Percentiles rank a stretch among this genome's conserved stretches.
Evolutionary conservation across 495 filamentous ascomycete species (phyloP).

Genomic region (Zalerion maritima): DNA sequence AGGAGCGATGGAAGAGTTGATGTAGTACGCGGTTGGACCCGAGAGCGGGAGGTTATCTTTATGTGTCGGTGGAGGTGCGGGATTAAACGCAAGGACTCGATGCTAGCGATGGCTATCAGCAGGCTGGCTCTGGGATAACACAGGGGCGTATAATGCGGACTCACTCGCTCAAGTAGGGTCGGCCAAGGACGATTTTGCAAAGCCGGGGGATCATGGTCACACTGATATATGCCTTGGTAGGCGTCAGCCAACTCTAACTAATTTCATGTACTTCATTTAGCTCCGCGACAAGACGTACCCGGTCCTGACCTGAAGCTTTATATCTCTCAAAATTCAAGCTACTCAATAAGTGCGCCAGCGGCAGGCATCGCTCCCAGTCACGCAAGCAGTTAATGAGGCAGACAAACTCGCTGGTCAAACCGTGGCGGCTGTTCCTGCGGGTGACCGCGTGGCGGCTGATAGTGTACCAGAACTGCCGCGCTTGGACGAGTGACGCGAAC

Average conservation of each 20-base stretch:
- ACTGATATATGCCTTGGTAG: constrained; percentile 35
- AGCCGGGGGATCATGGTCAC: constrained; percentile 33
- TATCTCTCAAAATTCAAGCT: constrained; percentile 26
- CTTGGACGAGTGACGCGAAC: constrained; percentile 35
- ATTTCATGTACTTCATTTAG: too few relatives aligned
- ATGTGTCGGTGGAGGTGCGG: too few relatives aligned
- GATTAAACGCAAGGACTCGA: too few relatives aligned
- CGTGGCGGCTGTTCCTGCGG: constrained; percentile 22
- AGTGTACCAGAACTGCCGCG: constrained; percentile 33
- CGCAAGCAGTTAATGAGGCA: constrained; percentile 20
- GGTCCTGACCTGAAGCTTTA: constrained; percentile 25
- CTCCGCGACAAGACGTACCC: too few relatives aligned
- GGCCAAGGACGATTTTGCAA: constrained; percentile 35
- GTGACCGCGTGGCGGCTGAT: constrained; percentile 28
- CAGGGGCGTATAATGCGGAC: too few relatives aligned
- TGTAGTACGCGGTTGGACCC: too few relatives aligned
- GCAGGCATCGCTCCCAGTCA: constrained; percentile 30
- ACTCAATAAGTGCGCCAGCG: constrained; percentile 29
- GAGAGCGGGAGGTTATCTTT: too few relatives aligned
- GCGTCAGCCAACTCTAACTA: too few relatives aligned
- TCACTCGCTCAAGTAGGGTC: constrained; percentile 32
- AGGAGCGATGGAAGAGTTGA: too few relatives aligned
- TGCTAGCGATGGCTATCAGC: too few relatives aligned
- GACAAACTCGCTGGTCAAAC: constrained; percentile 30
- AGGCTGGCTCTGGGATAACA: too few relatives aligned